Percentiles rank a stretch among this genome's conserved stretches.
Evolutionary conservation across 768 basidiomycete genomes (phyloP).

Genomic region (Auriscalpium microsporum): DNA sequence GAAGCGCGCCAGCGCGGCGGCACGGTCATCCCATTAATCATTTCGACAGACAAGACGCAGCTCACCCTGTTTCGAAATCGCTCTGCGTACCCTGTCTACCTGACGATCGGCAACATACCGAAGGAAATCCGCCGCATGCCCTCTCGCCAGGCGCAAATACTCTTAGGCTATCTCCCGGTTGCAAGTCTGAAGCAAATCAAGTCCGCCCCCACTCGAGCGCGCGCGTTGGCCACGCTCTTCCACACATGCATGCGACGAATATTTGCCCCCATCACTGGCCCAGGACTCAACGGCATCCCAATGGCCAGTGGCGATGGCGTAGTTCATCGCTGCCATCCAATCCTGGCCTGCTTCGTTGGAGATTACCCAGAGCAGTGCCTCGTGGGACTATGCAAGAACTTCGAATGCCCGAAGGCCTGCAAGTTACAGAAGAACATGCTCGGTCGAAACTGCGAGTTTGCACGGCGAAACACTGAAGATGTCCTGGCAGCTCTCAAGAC

Average conservation of each 20-base stretch:
- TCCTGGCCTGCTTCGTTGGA: slow-evolving; percentile 14
- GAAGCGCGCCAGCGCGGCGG: background rate
- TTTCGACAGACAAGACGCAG: slow-evolving; percentile 19
- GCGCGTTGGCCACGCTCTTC: slow-evolving; percentile 17
- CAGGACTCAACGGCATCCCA: slow-evolving; percentile 8
- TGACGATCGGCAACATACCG: slow-evolving; percentile 24
- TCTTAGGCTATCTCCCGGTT: slow-evolving; percentile 21
- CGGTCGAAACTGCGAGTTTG: background rate
- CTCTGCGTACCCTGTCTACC: slow-evolving; percentile 19
- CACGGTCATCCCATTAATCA: slow-evolving; percentile 15
- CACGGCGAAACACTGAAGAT: background rate
- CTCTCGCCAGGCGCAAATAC: slow-evolving; percentile 16
- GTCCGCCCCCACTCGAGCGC: slow-evolving; percentile 13
- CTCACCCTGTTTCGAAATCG: slow-evolving; percentile 16
- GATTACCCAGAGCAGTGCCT: slow-evolving; percentile 21
- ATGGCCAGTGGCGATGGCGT: slow-evolving; percentile 18
- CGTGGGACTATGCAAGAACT: background rate
- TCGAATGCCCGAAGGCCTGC: background rate
- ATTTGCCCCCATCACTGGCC: slow-evolving; percentile 7
- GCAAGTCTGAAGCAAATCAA: slow-evolving; percentile 12
- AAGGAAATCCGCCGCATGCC: slow-evolving; percentile 19
- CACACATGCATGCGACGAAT: slow-evolving; percentile 16
- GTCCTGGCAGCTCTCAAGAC: background rate
- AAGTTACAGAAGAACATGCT: background rate
- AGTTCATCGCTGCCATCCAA: slow-evolving; percentile 16